Percentiles rank a stretch among this genome's conserved stretches.
phyloP scores from a whole-genome alignment of 2,329 filamentous ascomycete species.

The Hortaea werneckii region DNA sequence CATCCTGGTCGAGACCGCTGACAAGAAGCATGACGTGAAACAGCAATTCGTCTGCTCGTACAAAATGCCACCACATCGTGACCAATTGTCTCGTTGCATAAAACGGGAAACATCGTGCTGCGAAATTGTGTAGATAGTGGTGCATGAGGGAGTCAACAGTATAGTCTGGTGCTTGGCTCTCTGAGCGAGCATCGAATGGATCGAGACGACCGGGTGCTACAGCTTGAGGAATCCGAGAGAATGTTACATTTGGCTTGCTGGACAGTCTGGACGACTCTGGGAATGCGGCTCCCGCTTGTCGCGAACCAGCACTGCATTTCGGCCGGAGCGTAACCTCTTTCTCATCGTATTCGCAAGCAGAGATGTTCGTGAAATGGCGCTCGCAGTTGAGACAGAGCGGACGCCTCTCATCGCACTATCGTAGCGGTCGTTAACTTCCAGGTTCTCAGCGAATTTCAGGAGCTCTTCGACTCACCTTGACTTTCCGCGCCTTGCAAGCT shows the following conservation, averaged over 20 bases:
- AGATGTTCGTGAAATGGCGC: conserved; percentile 4
- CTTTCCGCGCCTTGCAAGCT: conserved; percentile 3
- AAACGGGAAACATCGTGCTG: conserved; percentile 5
- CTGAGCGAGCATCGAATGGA: conserved; percentile 3
- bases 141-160: conserved; percentile 2
- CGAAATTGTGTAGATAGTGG: conserved; percentile 4
- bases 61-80: conserved; percentile 6
- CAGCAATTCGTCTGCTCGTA: conserved; percentile 4
- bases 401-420: conserved; percentile 4
- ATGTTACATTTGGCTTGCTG: too few relatives aligned
- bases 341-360: conserved; percentile 5
- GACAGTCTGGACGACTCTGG: too few relatives aligned
- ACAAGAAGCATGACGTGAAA: conserved; percentile 5
- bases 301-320: too few relatives aligned
- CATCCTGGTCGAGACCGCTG: not conserved
- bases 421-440: not conserved
- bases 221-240: not conserved
- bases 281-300: too few relatives aligned
- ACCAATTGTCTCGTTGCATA: conserved; percentile 4
- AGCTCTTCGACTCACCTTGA: not conserved
- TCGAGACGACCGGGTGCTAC: conserved; percentile 2
- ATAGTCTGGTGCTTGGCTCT: not conserved
- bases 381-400: conserved; percentile 3
- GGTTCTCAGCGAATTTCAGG: not conserved
- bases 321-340: not conserved